Evolutionary conservation across 1,139 yeast genomes (phyloP).

Genomic region (Yamadazyma buinensis): DNA sequence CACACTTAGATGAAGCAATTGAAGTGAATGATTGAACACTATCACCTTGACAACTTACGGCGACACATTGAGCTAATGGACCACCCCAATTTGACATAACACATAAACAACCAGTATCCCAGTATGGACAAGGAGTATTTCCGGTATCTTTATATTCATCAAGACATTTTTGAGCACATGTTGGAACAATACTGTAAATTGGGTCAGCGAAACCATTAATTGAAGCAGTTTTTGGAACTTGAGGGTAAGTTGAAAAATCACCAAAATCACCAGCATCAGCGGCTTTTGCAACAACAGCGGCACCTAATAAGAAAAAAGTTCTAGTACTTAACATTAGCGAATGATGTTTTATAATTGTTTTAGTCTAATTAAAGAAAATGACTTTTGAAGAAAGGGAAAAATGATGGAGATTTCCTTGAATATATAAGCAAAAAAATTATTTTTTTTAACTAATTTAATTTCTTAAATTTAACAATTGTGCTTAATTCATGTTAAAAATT

Average conservation of each 20-base stretch:
- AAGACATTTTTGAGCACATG: conserved; percentile 45
- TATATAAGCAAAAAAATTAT: too few relatives aligned
- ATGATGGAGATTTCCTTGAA: neutral
- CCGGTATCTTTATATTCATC: conserved; percentile 21
- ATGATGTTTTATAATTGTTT: conserved; percentile 3
- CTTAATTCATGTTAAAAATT: too few relatives aligned
- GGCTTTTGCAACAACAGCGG: conserved; percentile 12
- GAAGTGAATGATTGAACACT: conserved; percentile 38
- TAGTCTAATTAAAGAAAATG: too few relatives aligned
- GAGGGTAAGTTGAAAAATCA: conserved; percentile 36
- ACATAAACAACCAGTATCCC: conserved; percentile 55
- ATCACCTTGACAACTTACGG: conserved; percentile 34
- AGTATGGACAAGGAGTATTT: conserved; percentile 47
- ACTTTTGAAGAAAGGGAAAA: neutral
- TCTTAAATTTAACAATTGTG: too few relatives aligned
- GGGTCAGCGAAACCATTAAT: conserved; percentile 54
- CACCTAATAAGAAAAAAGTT: conserved; percentile 11
- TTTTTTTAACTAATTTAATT: too few relatives aligned
- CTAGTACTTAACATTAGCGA: conserved; percentile 15
- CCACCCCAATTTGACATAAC: conserved; percentile 49
- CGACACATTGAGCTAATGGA: conserved; percentile 43
- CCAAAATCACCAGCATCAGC: conserved; percentile 7
- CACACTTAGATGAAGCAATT: conserved; percentile 40
- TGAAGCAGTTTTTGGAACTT: conserved; percentile 46
- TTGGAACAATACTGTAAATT: conserved; percentile 35